phyloP scores from a whole-genome alignment of 116 monocot species.

The Trichopus zeylanicus region DNA sequence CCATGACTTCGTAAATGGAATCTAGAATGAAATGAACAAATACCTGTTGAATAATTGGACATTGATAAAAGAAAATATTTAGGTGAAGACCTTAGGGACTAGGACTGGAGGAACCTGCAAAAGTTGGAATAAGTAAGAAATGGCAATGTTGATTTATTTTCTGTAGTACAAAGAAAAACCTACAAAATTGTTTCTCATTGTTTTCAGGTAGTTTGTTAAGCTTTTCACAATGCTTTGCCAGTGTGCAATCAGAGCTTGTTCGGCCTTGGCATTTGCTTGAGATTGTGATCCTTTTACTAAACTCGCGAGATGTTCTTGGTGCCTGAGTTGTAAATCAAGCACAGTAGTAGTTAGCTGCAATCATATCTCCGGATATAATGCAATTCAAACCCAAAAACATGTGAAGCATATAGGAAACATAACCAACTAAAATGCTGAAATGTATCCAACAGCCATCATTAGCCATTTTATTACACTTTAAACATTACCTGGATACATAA shows the following conservation, averaged over 20 bases:
- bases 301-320: slow-evolving; percentile 56
- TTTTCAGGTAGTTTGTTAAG: slow-evolving; percentile 48
- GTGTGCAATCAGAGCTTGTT: slow-evolving; percentile 64
- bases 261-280: slow-evolving; percentile 53
- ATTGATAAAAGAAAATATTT: slow-evolving; percentile 72
- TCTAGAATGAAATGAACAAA: neutral
- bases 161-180: slow-evolving; percentile 7
- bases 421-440: neutral
- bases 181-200: slow-evolving; percentile 61
- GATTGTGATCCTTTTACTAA: slow-evolving; percentile 54
- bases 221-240: slow-evolving; percentile 77
- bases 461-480: neutral
- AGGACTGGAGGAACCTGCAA: slow-evolving; percentile 62
- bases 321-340: slow-evolving; percentile 22
- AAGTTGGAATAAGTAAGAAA: slow-evolving; percentile 2
- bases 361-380: neutral
- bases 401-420: neutral
- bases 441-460: neutral
- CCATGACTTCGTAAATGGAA: neutral
- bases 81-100: slow-evolving; percentile 54
- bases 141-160: neutral
- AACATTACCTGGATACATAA: slow-evolving; percentile 61
- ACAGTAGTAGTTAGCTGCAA: neutral
- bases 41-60: slow-evolving; percentile 78
- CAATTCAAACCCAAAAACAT: neutral